phyloP scores from a whole-genome alignment of 2,329 filamentous ascomycete species.

The Aspergillus novoparasiticus region DNA sequence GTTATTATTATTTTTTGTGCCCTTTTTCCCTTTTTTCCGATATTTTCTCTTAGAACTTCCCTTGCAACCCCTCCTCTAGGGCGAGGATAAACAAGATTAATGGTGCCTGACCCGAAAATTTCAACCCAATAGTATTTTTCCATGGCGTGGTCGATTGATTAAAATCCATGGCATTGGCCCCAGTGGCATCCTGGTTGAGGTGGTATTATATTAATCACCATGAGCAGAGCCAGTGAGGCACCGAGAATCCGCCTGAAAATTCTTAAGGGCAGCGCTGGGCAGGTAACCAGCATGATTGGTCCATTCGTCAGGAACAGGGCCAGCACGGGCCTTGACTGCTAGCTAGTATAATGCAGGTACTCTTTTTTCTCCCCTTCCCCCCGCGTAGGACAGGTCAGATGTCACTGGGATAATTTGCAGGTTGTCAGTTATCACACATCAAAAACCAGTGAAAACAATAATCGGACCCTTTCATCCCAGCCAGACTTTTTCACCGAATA shows the following conservation, averaged over 20 bases:
- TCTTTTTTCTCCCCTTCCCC: not conserved
- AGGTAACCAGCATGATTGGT: not conserved
- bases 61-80: not conserved
- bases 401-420: not conserved
- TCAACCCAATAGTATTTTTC: not conserved
- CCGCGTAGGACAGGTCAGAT: not conserved
- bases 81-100: not conserved
- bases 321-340: not conserved
- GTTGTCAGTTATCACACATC: not conserved
- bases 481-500: not conserved
- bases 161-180: not conserved
- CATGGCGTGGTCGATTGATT: not conserved
- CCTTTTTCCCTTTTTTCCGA: not conserved
- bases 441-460: not conserved
- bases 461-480: not conserved
- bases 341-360: not conserved
- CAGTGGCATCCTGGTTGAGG: not conserved
- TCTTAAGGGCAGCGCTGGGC: not conserved
- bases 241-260: not conserved
- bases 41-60: not conserved
- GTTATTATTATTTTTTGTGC: not conserved
- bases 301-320: not conserved
- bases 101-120: not conserved
- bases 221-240: not conserved
- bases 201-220: not conserved